Evolutionary conservation across 179 eudicot genomes (phyloP).

Genomic region (Spergularia azorica): DNA sequence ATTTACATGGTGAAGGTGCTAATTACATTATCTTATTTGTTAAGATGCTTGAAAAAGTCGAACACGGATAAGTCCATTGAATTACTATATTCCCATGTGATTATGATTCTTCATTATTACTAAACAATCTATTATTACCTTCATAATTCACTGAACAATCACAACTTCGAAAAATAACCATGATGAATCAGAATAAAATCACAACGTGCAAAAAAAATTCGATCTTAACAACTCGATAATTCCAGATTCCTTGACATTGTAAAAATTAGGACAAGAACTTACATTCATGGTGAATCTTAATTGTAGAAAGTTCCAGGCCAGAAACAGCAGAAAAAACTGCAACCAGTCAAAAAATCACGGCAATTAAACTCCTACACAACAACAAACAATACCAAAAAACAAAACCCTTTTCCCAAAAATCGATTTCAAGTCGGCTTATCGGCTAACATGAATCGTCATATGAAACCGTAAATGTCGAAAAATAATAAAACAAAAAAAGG

Average conservation of each 20-base stretch:
- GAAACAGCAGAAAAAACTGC: constrained; percentile 89
- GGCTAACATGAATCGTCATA: background rate
- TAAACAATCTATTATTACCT: background rate
- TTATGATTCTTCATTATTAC: constrained; percentile 6
- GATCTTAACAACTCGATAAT: background rate
- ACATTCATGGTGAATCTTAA: constrained; percentile 72
- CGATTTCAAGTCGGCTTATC: too few species aligned
- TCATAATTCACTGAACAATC: background rate
- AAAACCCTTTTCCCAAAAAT: background rate
- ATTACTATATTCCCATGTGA: background rate
- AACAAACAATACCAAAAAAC: background rate
- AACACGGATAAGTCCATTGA: background rate
- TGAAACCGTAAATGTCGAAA: too few species aligned
- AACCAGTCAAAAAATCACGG: constrained; percentile 8
- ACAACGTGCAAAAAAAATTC: background rate
- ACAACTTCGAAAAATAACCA: background rate
- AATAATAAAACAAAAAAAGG: too few species aligned
- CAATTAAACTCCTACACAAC: constrained; percentile 4
- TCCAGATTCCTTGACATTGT: background rate
- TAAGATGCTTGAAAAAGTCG: constrained; percentile 1
- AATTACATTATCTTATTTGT: background rate
- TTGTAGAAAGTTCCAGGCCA: constrained; percentile 79
- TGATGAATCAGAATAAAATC: background rate
- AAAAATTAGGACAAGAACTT: constrained; percentile 32
- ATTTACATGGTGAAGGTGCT: constrained; percentile 13